Base-by-base conservation (phyloP, 257 asterid species). In the Catharanthus roseus region DNA sequence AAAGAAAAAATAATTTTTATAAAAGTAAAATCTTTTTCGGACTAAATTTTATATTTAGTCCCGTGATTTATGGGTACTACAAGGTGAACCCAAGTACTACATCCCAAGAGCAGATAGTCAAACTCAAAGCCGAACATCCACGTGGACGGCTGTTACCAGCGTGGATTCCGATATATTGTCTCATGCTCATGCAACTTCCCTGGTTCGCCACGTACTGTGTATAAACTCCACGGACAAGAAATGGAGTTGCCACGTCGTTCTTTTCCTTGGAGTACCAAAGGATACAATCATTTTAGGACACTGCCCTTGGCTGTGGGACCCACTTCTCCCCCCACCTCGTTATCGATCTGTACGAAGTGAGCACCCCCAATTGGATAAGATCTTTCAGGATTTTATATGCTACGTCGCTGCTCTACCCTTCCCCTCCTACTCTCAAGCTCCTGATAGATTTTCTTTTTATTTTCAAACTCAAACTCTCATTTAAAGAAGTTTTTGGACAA, bases 281-380 rank as follows among this genome's bases (percentile, higher is more conserved):
- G 4, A 38, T 36, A 41, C 65, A 55, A 63, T 36, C 68, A 39
- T 50, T 41, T 42, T 10, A 10, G 36, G 65, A 69, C 75, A 66
- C 38, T 10, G 26, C 10, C 26, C 8, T 38, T 28, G n/a, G 33
- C 1, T 6, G 63, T 29, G 73, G 80, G 70, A 16, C 77, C 81
- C 81, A 1, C 23, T 16, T 28, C 8, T 12, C 28, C 71, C 28
- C 71, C 33, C 54, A n/a, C 62, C 72, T 64, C 39, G 41, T 68
- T 72, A 58, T 61, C 81, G 68, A 28, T 44, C 36, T 36, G 49
- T 31, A 63, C 72, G 26, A 53, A 23, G 51, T 39, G 67, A 53
- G 34, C 47, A 26, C 26, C 1, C n/a, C 38, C 68, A 16, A 49
- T 9, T 54, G 82, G 82, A 78, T 73, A 53, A 78, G 77, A 72